A percentile compares a stretch with the other conserved stretches of the same genome.
Conservation (phyloP, 805 yeast species). For the Ascoidea asiatica region DNA sequence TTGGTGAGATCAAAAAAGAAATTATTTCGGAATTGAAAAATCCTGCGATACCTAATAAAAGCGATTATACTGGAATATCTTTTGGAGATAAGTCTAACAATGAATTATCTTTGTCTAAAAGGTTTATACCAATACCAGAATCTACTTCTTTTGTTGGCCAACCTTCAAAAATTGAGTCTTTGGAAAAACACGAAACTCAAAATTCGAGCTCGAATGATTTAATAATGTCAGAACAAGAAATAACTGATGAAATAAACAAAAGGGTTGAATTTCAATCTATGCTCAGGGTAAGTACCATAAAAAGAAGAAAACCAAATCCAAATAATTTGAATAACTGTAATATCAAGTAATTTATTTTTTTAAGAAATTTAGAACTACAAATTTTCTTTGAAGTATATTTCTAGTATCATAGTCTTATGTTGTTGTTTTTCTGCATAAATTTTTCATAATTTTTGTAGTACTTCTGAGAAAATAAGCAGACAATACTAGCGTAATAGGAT, state of each 20-base stretch:
- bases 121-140: no score
- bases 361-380: no score
- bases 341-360: neutral
- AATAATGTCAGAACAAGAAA: slow-evolving; percentile 1
- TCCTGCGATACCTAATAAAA: neutral
- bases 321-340: slow-evolving; percentile 1
- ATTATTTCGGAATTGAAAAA: neutral
- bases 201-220: no score
- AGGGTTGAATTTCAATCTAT: slow-evolving; percentile 4
- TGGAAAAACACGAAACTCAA: no score
- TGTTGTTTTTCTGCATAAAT: neutral
- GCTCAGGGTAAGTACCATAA: slow-evolving; percentile 4
- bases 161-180: no score
- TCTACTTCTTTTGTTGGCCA: no score
- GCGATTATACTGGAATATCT: neutral
- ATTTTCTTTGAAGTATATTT: no score
- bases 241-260: neutral
- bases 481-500: neutral
- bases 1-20: neutral
- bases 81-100: neutral
- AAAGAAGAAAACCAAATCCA: slow-evolving; percentile 5
- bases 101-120: no score
- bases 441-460: neutral
- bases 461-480: neutral
- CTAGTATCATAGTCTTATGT: no score